phyloP scores from a whole-genome alignment of 139 green algal genomes.

The Asterochloris erici region DNA sequence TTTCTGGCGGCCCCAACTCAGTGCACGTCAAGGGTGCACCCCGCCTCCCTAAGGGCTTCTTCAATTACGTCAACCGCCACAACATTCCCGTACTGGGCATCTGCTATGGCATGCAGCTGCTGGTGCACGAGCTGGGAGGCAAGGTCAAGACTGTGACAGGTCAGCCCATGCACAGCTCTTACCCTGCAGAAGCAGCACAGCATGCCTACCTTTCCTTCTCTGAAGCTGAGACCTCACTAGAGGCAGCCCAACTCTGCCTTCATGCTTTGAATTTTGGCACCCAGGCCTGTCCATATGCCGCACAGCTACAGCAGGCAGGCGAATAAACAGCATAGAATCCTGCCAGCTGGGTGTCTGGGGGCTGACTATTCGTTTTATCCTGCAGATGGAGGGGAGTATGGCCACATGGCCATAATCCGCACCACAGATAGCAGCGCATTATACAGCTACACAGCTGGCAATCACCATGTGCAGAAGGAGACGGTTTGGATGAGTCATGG shows the following conservation, averaged over 20 bases:
- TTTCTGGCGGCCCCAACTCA: slow-evolving; percentile 94
- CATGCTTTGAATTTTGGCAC: neutral
- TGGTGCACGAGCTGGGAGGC: slow-evolving; percentile 66
- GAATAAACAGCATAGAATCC: too few relatives aligned
- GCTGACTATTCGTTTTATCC: neutral
- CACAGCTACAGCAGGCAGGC: too few relatives aligned
- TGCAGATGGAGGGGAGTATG: slow-evolving; percentile 88
- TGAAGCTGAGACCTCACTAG: too few relatives aligned
- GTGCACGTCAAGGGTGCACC: slow-evolving; percentile 90
- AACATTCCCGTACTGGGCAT: slow-evolving; percentile 91
- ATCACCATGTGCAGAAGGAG: slow-evolving; percentile 39
- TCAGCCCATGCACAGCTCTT: too few relatives aligned
- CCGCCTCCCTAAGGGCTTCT: slow-evolving; percentile 81
- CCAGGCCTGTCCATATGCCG: too few relatives aligned
- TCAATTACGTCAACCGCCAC: slow-evolving; percentile 61
- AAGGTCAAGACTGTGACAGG: slow-evolving; percentile 51
- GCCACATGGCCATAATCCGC: slow-evolving; percentile 85
- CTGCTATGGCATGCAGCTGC: slow-evolving; percentile 84
- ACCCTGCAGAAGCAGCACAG: too few relatives aligned
- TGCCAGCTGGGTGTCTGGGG: too few relatives aligned
- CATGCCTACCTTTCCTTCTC: too few relatives aligned
- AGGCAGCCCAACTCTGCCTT: neutral
- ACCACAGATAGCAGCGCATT: slow-evolving; percentile 56
- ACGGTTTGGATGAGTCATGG: slow-evolving; percentile 99
- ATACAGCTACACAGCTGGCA: slow-evolving; percentile 49